Conservation (phyloP, 176 grass and related monocot genomes). For the Themeda triandra region DNA sequence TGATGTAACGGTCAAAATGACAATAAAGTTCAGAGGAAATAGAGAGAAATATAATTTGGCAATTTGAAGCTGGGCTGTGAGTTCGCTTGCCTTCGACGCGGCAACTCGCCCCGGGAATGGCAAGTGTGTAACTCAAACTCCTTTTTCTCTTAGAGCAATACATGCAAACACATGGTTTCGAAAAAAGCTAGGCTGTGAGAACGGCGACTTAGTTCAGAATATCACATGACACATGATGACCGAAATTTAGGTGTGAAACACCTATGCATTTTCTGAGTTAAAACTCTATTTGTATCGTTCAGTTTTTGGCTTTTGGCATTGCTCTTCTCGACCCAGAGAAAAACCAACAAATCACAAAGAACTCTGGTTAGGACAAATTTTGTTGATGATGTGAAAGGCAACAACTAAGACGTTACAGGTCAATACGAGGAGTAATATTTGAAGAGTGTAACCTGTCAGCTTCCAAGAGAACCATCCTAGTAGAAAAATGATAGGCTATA, state of each 20-base stretch:
- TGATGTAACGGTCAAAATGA: background rate
- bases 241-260: background rate
- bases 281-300: background rate
- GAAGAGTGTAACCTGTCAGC: background rate
- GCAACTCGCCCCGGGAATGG: too few species aligned
- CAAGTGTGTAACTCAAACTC: too few species aligned
- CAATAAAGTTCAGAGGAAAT: background rate
- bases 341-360: background rate
- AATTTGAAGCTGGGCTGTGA: too few species aligned
- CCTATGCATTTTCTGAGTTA: background rate
- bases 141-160: too few species aligned
- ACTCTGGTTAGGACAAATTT: background rate
- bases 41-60: background rate
- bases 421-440: background rate
- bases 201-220: background rate
- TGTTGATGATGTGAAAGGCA: background rate
- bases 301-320: background rate
- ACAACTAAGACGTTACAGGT: background rate
- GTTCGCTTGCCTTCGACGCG: too few species aligned
- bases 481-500: background rate
- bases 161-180: too few species aligned
- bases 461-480: background rate
- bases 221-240: background rate
- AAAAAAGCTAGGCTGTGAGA: too few species aligned
- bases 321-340: background rate